Evolutionary conservation across 2,329 filamentous ascomycete genomes (phyloP), one percentile per base, ranked within the genome.

Genomic region (Atkinsonella hypoxylon): DNA sequence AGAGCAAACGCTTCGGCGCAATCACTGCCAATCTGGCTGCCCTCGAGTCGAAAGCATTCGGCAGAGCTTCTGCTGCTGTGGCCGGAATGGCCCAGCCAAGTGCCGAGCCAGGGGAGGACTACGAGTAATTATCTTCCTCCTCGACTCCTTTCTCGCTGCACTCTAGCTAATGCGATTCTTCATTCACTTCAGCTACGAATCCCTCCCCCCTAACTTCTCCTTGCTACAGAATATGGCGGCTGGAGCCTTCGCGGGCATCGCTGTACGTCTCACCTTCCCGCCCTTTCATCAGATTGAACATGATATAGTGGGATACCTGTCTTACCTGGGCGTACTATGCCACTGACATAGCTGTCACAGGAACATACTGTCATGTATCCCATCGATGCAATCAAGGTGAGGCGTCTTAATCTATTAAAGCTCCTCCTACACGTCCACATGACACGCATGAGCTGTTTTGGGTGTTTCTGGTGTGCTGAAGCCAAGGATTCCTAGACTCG

Each of bases 281-380:
- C 36, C 32, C 40, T 26, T 43, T 3, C 26, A 5, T 8, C 26
- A 26, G 26, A 26, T 26, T 7, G 26, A 26, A 26, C 7, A 26
- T 26, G 26, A 26, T 26, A 26, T 26, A 26, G 26, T 26, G 26
- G 2, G 26, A 26, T 26, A 26, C 4, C 26, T 26, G 26, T 8
- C 11, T 18, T 20, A 10, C 22, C 12, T 12, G 15, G 8, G 20
- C 31, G 39, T 17, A 38, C 15, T n/a, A 46, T 32, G 51, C 22
- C 31, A 17, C 32, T 44, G 45, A 53, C 46, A 54, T 54, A 57
- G 57, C 59, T 26, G 26, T 20, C 54, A 48, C 59, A 96, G 90
- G 91, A 97, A 73, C 91, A 97, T 70, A 94, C 91, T 53, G 90
- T 95, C 62, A 97, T 98, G 93, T 98, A 98, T 66, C 93, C 93